A percentile compares a stretch with the other conserved stretches of the same genome.
Conservation (phyloP, 2,329 filamentous ascomycete genomes). For the Trichoderma aggressivum region DNA sequence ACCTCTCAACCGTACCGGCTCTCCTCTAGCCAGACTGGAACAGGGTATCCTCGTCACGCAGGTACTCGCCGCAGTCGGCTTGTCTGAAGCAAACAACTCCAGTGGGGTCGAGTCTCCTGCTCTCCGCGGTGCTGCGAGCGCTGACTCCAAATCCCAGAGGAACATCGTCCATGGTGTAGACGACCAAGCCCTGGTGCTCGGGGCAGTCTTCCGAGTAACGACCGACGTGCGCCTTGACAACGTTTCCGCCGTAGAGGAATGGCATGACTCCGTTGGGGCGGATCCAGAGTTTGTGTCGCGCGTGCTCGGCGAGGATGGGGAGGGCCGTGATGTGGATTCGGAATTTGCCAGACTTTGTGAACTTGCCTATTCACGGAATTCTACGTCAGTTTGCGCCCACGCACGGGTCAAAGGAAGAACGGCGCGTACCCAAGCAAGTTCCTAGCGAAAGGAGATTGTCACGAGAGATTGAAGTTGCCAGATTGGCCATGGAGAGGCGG, state of each 20-base stretch:
- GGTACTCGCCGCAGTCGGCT: slow-evolving; percentile 90
- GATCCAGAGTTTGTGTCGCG: slow-evolving; percentile 95
- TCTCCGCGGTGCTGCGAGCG: slow-evolving; percentile 80
- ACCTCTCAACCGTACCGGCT: neutral
- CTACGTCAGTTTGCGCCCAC: neutral
- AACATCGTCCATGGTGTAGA: slow-evolving; percentile 88
- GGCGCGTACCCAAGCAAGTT: slow-evolving; percentile 65
- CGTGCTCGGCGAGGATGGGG: slow-evolving; percentile 83
- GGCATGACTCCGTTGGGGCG: slow-evolving; percentile 97
- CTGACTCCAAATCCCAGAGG: slow-evolving; percentile 88
- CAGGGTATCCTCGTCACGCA: slow-evolving; percentile 73
- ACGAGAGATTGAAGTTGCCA: slow-evolving; percentile 80
- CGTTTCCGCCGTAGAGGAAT: slow-evolving; percentile 89
- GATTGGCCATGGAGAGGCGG: slow-evolving; percentile 81
- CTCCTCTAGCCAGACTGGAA: slow-evolving; percentile 51
- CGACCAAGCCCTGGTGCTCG: slow-evolving; percentile 86
- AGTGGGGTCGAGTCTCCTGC: slow-evolving; percentile 81
- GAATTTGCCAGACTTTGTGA: slow-evolving; percentile 96
- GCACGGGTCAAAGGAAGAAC: neutral
- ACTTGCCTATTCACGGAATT: slow-evolving; percentile 61
- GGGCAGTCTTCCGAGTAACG: slow-evolving; percentile 88
- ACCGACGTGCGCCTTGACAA: slow-evolving; percentile 69
- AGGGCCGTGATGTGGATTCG: slow-evolving; percentile 86
- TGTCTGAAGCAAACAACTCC: slow-evolving; percentile 87
- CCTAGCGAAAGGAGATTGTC: slow-evolving; percentile 83